phyloP scores from a whole-genome alignment of 768 basidiomycete genomes.

The Lentinula lateritia region DNA sequence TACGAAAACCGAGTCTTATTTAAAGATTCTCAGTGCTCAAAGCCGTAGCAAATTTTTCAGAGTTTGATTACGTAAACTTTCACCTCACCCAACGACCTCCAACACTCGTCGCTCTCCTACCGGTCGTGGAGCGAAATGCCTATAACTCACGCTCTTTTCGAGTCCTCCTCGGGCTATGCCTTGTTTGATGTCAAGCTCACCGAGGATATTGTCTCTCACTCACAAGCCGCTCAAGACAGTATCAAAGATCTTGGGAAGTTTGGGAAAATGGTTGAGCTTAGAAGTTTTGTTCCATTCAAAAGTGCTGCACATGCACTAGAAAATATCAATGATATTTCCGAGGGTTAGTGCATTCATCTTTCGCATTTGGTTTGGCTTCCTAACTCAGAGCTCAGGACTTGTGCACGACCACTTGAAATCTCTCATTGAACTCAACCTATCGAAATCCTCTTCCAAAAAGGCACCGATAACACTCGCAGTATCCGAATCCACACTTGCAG shows the following conservation, averaged over 20 bases:
- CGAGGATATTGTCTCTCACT: conserved; percentile 83
- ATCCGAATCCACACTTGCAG: conserved; percentile 68
- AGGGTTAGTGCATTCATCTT: conserved; percentile 52
- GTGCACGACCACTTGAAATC: conserved; percentile 80
- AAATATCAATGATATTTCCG: conserved; percentile 93
- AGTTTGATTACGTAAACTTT: too few species aligned
- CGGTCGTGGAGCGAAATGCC: background rate
- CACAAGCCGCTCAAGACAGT: conserved; percentile 75
- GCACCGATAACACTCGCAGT: conserved; percentile 72
- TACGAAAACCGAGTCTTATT: too few species aligned
- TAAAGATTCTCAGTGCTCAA: too few species aligned
- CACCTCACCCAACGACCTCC: too few species aligned
- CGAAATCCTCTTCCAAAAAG: conserved; percentile 64
- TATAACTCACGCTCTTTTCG: conserved; percentile 86
- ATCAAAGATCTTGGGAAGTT: conserved; percentile 86
- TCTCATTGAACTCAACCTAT: conserved; percentile 82
- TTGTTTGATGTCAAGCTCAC: conserved; percentile 82
- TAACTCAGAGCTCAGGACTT: conserved; percentile 48
- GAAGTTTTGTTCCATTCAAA: conserved; percentile 93
- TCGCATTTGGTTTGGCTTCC: background rate
- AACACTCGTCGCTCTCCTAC: background rate
- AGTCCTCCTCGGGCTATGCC: conserved; percentile 91
- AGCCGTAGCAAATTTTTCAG: too few species aligned
- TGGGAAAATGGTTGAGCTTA: conserved; percentile 83
- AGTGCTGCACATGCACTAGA: conserved; percentile 90